Percentiles rank a stretch among this genome's conserved stretches.
Evolutionary conservation across 306 rosid genomes (phyloP).

Genomic region (Oxytropis ochrocephala): DNA sequence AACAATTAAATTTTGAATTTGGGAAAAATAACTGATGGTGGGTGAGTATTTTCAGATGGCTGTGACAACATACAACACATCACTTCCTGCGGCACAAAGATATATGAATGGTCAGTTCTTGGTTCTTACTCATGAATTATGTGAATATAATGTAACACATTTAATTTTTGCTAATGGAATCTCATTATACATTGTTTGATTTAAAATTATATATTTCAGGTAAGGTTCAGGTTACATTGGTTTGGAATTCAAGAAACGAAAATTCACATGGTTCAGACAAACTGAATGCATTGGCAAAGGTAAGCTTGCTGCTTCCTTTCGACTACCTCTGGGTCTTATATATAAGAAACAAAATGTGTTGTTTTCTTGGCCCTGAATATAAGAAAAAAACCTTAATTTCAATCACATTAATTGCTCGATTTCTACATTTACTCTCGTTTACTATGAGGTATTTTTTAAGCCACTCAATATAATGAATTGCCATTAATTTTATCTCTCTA

Average conservation of each 20-base stretch:
- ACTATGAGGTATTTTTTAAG: too few relatives aligned
- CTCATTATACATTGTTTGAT: background rate
- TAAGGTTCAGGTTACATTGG: conserved; percentile 81
- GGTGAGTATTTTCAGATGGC: conserved; percentile 69
- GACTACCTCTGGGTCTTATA: too few relatives aligned
- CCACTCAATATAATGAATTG: too few relatives aligned
- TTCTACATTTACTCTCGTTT: too few relatives aligned
- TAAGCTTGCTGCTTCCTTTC: conserved; percentile 28
- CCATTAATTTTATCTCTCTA: too few relatives aligned
- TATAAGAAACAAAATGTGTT: too few relatives aligned
- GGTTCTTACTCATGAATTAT: conserved; percentile 12
- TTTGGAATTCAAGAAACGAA: conserved; percentile 94
- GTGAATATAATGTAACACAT: background rate
- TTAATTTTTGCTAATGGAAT: background rate
- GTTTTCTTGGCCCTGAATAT: too few relatives aligned
- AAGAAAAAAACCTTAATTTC: too few relatives aligned
- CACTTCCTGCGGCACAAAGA: conserved; percentile 78
- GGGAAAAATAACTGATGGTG: conserved; percentile 2
- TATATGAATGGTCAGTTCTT: conserved; percentile 61
- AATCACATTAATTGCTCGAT: too few relatives aligned
- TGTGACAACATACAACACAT: conserved; percentile 78
- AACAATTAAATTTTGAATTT: background rate
- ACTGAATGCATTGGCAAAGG: conserved; percentile 70
- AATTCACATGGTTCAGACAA: conserved; percentile 53
- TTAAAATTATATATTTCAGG: conserved; percentile 47